phyloP scores from a whole-genome alignment of 1,284 basidiomycete species.

The Cryptococcus depauperatus region DNA sequence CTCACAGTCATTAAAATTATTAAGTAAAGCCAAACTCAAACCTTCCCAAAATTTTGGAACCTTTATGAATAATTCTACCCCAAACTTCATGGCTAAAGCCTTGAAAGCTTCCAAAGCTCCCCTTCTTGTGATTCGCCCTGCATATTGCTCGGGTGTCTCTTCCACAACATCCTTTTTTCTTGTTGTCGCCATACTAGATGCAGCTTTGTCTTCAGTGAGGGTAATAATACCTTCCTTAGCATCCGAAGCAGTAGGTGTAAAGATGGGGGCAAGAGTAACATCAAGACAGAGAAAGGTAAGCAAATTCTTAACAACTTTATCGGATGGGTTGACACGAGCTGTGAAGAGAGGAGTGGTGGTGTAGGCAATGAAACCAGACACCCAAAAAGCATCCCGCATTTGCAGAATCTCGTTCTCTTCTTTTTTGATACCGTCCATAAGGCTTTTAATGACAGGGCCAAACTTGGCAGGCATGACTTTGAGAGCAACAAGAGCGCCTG shows the following conservation, averaged over 20 bases:
- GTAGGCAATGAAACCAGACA: conserved; percentile 80
- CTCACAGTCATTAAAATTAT: conserved; percentile 59
- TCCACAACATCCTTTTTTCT: conserved; percentile 49
- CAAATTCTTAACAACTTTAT: conserved; percentile 96
- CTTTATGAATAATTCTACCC: conserved; percentile 59
- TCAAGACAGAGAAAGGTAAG: conserved; percentile 97
- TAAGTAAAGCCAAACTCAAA: conserved; percentile 69
- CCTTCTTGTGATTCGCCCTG: conserved; percentile 52
- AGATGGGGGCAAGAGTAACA: conserved; percentile 78
- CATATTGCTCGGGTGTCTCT: conserved; percentile 49
- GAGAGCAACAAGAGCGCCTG: conserved; percentile 82
- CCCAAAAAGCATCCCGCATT: conserved; percentile 74
- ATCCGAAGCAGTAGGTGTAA: conserved; percentile 49
- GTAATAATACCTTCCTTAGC: conserved; percentile 70
- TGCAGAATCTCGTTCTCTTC: conserved; percentile 88
- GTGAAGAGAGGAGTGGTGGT: conserved; percentile 62
- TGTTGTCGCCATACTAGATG: conserved; percentile 47
- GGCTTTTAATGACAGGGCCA: conserved; percentile 89
- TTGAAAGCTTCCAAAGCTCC: conserved; percentile 80
- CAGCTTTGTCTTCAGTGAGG: conserved; percentile 50
- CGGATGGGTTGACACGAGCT: conserved; percentile 54
- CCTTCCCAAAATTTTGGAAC: conserved; percentile 93
- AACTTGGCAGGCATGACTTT: conserved; percentile 81
- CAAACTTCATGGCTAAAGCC: conserved; percentile 71
- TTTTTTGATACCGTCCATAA: conserved; percentile 98